Evolutionary conservation across 2,329 filamentous ascomycete genomes (phyloP), one percentile per base, ranked within the genome.

Genomic region (Ambrosiella xylebori): DNA sequence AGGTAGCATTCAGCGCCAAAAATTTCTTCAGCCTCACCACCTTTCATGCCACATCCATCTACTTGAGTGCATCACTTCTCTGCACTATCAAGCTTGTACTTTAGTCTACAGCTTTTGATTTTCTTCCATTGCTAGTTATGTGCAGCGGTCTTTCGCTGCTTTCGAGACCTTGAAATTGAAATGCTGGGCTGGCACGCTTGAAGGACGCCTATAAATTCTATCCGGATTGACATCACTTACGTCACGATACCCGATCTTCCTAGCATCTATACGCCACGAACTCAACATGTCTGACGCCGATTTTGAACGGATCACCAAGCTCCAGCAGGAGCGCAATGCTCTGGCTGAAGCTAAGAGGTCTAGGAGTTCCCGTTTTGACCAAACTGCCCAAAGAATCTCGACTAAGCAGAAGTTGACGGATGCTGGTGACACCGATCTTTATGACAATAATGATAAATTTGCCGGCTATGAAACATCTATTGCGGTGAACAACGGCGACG

Each of bases 361-460:
- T 50, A 84, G 85, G 73, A 85, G 84, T 70, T 85, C 81, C 75
- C 80, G 82, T 71, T 85, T 87, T 71, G 87, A 93, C 73, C 76
- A 80, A 63, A 80, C 83, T 66, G 84, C 74, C 74, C 89, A 95
- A 75, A 87, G 87, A 72, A 77, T 77, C 68, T 87, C 86, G 65
- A 90, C 84, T 70, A 96, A 95, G 79, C 87, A 86, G 71, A 95
- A 87, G 70, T 79, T 97, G 68, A 94, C 82, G 68, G 90, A 96
- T 64, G 81, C 79, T 68, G 90, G 90, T 73, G 93, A 97, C 70
- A 91, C 81, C 64, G 81, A 86, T 54, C 80, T 97, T 54, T 97
- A 96, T 75, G 88, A 89, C 61, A 82, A 81, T 65, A 74, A 71
- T 65, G 85, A 95, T 71, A 94, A 86, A 69, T 96, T 82, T 73